Evolutionary conservation across 1,139 yeast species (phyloP).

Genomic region (Pichia sp.): DNA sequence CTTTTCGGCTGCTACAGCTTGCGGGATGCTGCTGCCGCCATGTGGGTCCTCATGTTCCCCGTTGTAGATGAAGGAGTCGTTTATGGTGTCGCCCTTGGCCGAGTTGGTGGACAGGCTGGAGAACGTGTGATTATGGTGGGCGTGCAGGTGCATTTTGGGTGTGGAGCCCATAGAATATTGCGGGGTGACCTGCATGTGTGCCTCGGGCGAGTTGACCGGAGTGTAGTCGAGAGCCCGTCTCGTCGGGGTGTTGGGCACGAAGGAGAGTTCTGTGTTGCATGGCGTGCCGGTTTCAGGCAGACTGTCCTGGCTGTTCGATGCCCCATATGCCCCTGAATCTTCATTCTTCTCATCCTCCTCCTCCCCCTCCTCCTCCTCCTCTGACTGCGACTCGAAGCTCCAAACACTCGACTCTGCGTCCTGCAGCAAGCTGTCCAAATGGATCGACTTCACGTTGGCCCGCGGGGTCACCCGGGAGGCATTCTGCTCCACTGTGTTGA

Average conservation of each 20-base stretch:
- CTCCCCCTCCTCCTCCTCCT: conserved; percentile 5
- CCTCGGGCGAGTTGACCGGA: conserved; percentile 16
- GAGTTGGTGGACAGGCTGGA: conserved; percentile 12
- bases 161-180: conserved; percentile 10
- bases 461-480: conserved; percentile 14
- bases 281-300: not conserved
- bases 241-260: conserved; percentile 17
- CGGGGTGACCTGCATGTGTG: conserved; percentile 1
- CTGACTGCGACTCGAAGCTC: conserved; percentile 8
- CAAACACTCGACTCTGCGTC: conserved; percentile 9
- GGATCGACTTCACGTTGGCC: conserved; percentile 17
- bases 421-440: conserved; percentile 16
- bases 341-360: not conserved
- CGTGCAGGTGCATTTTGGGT: conserved; percentile 7
- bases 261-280: not conserved
- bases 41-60: not conserved
- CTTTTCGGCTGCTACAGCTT: not conserved
- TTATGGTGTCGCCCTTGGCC: not conserved
- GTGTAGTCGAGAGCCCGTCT: conserved; percentile 9
- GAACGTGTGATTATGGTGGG: conserved; percentile 5
- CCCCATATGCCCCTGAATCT: not conserved
- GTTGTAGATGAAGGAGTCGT: conserved; percentile 4
- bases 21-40: not conserved
- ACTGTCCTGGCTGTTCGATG: not conserved
- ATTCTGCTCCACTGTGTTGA: conserved; percentile 18